Conservation (phyloP, 1,284 basidiomycete genomes). For the Cerioporus squamosus region DNA sequence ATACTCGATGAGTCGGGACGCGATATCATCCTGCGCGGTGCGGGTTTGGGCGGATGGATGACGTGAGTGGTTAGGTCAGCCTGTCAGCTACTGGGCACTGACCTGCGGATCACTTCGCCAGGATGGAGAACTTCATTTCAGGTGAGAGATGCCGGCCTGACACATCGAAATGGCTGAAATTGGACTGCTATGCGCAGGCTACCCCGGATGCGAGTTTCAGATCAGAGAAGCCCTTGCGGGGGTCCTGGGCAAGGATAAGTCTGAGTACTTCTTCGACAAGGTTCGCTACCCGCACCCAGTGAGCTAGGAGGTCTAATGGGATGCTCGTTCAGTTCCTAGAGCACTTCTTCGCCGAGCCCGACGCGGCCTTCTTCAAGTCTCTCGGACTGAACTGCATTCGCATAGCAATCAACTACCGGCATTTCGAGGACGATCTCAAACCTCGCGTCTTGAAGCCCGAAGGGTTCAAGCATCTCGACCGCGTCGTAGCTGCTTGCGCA, state of each 20-base stretch:
- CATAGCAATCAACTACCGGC: constrained; percentile 68
- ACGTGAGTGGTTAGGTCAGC: constrained; percentile 46
- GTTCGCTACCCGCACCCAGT: constrained; percentile 34
- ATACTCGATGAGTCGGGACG: constrained; percentile 59
- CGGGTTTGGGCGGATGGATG: constrained; percentile 75
- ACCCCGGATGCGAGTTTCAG: constrained; percentile 65
- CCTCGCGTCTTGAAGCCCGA: constrained; percentile 61
- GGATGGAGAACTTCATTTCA: constrained; percentile 70
- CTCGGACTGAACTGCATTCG: constrained; percentile 78
- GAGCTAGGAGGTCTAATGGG: too few species aligned
- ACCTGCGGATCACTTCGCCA: constrained; percentile 18
- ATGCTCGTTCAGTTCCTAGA: constrained; percentile 69
- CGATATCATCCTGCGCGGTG: constrained; percentile 65
- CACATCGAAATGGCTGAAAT: neutral
- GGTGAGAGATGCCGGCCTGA: constrained; percentile 31
- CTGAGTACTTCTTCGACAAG: constrained; percentile 81
- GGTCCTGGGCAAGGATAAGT: constrained; percentile 67
- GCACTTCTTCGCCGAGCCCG: constrained; percentile 74
- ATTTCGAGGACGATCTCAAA: constrained; percentile 74
- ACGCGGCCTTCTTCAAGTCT: constrained; percentile 75
- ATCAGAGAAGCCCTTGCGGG: constrained; percentile 70
- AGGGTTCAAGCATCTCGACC: constrained; percentile 68
- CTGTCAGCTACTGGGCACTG: too few species aligned
- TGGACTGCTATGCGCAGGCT: constrained; percentile 38
- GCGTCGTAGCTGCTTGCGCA: constrained; percentile 63